Base-by-base conservation (phyloP, 108 stramenopile genomes). In the Asterionellopsis glacialis region DNA sequence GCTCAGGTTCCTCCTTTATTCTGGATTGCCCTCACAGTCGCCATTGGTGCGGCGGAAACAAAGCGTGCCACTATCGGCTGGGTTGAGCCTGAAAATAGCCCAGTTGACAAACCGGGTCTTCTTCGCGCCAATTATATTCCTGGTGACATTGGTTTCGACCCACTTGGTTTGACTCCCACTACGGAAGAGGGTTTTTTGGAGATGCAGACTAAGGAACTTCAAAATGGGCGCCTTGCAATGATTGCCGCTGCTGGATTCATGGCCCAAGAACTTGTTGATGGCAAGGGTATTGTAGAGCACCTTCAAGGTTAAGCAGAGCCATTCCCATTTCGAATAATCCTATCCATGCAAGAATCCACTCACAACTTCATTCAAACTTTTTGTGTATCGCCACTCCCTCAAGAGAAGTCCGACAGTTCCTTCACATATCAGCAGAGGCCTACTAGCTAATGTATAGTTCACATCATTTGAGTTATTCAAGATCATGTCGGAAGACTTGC, bases 161-260 rank as follows among this genome's bases (percentile, higher is more conserved):
- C 93, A 12, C 84, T 91, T 51, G 84, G 84, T 51, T 68, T 92
- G 56, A 82, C 72, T 67, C 94, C 94, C n/a, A 51, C 67, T 48
- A 79, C 85, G 48, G 63, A 79, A n/a, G 77, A 73, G 41, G 89
- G 74, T 41, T 74, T 86, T 40, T 24, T 64, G 45, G 40, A 50
- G 50, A 83, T 95, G 83, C 80, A 80, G 23, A 92, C 87, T 48
- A 92, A 92, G 85, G 92, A 93, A 72, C 59, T 95, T 42, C 88
- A 95, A 74, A 79, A 94, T 81, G 91, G 94, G 67, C 84, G 94
- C 28, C 75, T 95, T 51, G 94, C 89, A 22, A 95, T 95, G 94
- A 74, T 92, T 45, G 94, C 85, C 18, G 70, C 90, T 48, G 76
- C 87, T 24, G 94, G 94, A 24, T 84, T 95, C 69, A 50, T 88